Base-by-base conservation (phyloP, 495 filamentous ascomycete genomes). In the Lasiosphaeria miniovina region DNA sequence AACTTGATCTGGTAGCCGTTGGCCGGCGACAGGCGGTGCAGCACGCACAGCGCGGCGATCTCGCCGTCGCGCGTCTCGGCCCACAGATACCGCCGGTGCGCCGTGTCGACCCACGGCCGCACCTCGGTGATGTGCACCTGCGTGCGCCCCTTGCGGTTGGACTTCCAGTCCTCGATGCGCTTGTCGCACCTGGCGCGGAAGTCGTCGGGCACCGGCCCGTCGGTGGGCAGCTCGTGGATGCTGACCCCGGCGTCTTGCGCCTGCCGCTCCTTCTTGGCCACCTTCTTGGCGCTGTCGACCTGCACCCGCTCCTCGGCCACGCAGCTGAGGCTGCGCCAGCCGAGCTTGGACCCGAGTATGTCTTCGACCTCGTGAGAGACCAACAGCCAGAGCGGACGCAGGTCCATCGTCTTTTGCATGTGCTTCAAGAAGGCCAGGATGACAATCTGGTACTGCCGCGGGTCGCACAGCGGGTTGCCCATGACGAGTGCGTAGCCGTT, bases 1-100 rank as follows among this genome's bases (percentile, higher is more conserved):
- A 90, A 93, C 75, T 96, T 94, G 73, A 94, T 86, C 75, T 96
- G 90, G 80, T 88, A 91, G 57, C 90, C 90, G 63, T 93, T 83
- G 38, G 80, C 70, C 0, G 90, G 90, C 17, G 86, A 82, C 33
- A 96, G 82, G 68, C 87, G 86, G 58, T 86, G 87, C 61, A 96
- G 71, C 40, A 89, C 84, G 62, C 90, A 85, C 53, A 96, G 81
- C 12, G 88, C 88, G 45, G 80, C 83, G 63, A 94, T 84, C 57
- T 77, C 82, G 64, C 87, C 87, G 34, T 84, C 74, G 65, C 82
- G 83, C 66, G 86, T 86, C 59, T 81, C 72, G 33, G 88, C 87
- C 75, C 90, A 91, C 66, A 90, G 85, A 74, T 93, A 94, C 67
- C 90, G 88, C 24, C 90, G 86, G 71, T 96, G 90, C 53, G 80